A percentile compares a stretch with the other conserved stretches of the same genome.
Conservation (phyloP, 2,329 filamentous ascomycete species). For the Emmonsiellopsis sp. region DNA sequence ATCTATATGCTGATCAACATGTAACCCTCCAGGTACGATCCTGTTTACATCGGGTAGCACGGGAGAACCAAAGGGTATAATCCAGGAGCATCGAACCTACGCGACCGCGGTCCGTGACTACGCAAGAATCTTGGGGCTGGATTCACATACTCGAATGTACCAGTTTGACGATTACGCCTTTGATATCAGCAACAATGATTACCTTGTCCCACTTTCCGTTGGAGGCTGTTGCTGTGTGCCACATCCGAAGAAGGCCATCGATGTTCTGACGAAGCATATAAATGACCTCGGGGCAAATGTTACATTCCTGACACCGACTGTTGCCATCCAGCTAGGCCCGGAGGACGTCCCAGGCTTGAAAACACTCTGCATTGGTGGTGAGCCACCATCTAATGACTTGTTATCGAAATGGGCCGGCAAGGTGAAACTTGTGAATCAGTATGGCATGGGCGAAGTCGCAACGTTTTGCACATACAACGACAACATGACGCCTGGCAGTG, state of each 20-base stretch:
- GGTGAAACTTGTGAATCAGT: constrained; percentile 15
- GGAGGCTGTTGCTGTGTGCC: constrained; percentile 19
- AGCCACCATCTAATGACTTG: constrained; percentile 13
- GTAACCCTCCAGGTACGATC: constrained; percentile 1
- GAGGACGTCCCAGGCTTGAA: constrained; percentile 14
- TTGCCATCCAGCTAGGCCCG: constrained; percentile 16
- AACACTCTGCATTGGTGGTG: constrained; percentile 17
- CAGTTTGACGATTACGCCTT: constrained; percentile 6
- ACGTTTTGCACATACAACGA: constrained; percentile 8
- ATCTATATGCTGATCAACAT: background rate
- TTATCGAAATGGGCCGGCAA: constrained; percentile 14
- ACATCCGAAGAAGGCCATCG: constrained; percentile 8
- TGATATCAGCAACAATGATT: constrained; percentile 72
- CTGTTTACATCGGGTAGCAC: constrained; percentile 4
- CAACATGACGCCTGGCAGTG: background rate
- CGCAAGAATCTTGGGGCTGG: background rate
- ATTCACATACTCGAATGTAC: background rate
- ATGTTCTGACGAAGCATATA: constrained; percentile 12
- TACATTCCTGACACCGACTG: constrained; percentile 17
- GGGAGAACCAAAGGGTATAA: constrained; percentile 3
- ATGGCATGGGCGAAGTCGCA: constrained; percentile 18
- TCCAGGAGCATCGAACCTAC: constrained; percentile 4
- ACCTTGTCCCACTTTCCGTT: constrained; percentile 42
- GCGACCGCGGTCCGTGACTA: constrained; percentile 1
- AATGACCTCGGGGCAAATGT: constrained; percentile 14